Percentiles rank a stretch among this genome's conserved stretches.
Evolutionary conservation across 2,329 filamentous ascomycete species (phyloP).

Genomic region (Zymoseptoria passerinii): DNA sequence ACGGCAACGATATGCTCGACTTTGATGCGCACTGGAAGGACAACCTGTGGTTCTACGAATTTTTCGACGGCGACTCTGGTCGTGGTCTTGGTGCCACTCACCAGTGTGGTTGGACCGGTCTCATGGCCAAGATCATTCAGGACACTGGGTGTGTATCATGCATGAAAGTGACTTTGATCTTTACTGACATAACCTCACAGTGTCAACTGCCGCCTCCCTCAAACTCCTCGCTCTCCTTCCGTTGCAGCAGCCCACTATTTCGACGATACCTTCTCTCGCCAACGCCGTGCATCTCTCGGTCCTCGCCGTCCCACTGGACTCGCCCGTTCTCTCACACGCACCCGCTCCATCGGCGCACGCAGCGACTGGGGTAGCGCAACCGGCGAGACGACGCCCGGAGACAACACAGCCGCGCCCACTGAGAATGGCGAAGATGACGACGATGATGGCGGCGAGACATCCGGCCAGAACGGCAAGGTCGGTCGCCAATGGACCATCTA

Average conservation of each 20-base stretch:
- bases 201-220: constrained; percentile 79
- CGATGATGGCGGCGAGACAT: constrained; percentile 23
- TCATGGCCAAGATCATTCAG: constrained; percentile 95
- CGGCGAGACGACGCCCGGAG: constrained; percentile 25
- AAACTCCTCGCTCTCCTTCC: constrained; percentile 82
- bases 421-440: constrained; percentile 32
- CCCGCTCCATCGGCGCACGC: constrained; percentile 70
- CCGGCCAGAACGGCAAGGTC: constrained; percentile 13
- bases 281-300: constrained; percentile 33
- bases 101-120: constrained; percentile 92
- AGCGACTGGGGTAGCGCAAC: constrained; percentile 56
- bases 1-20: constrained; percentile 74
- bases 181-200: constrained; percentile 36
- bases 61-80: constrained; percentile 88
- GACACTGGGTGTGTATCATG: constrained; percentile 71
- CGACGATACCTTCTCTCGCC: constrained; percentile 71
- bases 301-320: constrained; percentile 64
- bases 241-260: constrained; percentile 88
- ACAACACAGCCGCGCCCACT: constrained; percentile 24
- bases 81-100: constrained; percentile 86
- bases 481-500: constrained; percentile 42
- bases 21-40: constrained; percentile 92
- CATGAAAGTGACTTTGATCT: neutral
- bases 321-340: constrained; percentile 25
- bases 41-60: constrained; percentile 92